Conservation (phyloP, 192 early-diverging fungal genomes). For the Dissophora globulifera region DNA sequence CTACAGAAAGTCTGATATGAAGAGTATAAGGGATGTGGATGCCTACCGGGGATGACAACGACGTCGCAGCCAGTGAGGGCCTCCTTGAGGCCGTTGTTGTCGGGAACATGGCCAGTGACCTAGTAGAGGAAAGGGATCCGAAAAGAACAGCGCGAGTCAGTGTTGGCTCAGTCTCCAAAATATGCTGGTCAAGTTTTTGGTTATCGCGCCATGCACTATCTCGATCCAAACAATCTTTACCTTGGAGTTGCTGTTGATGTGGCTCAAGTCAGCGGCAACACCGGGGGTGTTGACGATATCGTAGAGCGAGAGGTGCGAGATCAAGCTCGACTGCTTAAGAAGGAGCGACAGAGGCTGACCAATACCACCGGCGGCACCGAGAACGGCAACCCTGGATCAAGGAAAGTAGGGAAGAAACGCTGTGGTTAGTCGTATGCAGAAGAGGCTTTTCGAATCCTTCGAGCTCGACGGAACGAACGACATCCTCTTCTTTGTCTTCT, state of each 20-base stretch:
- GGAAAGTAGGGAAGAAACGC: no score
- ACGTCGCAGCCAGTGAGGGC: slow-evolving; percentile 61
- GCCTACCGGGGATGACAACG: slow-evolving; percentile 83
- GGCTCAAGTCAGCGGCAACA: slow-evolving; percentile 93
- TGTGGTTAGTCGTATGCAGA: no score
- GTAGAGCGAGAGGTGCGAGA: slow-evolving; percentile 90
- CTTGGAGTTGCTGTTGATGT: slow-evolving; percentile 88
- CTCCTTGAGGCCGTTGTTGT: slow-evolving; percentile 59
- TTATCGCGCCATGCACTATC: no score
- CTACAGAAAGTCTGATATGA: neutral
- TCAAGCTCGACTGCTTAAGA: slow-evolving; percentile 87
- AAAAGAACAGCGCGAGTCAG: no score
- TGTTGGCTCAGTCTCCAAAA: no score
- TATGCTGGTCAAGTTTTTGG: no score
- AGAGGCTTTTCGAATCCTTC: neutral
- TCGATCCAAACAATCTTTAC: no score
- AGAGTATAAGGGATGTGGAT: neutral
- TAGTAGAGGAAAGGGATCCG: no score
- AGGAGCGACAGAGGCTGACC: slow-evolving; percentile 97
- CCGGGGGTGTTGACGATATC: slow-evolving; percentile 98
- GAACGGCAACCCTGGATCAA: slow-evolving; percentile 56
- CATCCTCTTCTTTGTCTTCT: no score
- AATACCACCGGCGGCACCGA: slow-evolving; percentile 84
- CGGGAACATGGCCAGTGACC: slow-evolving; percentile 61
- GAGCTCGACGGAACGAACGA: no score